Evolutionary conservation across 306 rosid species (phyloP).

Genomic region (Quercus berberidifolia): DNA sequence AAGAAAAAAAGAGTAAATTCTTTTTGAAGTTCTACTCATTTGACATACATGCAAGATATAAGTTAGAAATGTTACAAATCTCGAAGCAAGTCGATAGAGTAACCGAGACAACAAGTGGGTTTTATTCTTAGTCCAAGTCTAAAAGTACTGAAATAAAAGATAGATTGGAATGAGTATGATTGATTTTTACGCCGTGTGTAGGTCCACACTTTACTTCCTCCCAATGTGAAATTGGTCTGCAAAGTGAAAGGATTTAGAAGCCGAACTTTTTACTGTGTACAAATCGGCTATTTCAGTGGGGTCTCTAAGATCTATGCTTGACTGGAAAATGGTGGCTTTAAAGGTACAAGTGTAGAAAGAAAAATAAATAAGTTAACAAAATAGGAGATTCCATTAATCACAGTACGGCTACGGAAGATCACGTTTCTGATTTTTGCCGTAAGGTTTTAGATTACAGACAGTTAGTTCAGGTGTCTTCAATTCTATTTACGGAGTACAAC

Average conservation of each 20-base stretch:
- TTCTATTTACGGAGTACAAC: neutral
- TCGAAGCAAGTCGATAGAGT: no score
- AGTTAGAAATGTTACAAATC: no score
- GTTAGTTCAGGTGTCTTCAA: neutral
- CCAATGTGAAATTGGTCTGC: neutral
- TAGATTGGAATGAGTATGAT: neutral
- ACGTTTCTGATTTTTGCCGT: conserved; percentile 23
- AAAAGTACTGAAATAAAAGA: no score
- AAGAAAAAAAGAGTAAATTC: no score
- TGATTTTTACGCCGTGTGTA: neutral
- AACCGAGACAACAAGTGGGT: no score
- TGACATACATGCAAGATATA: no score
- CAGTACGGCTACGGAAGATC: conserved; percentile 1
- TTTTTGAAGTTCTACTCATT: no score
- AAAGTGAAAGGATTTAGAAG: neutral
- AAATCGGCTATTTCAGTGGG: neutral
- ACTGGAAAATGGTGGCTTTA: neutral
- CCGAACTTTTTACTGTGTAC: neutral
- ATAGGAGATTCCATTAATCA: conserved; percentile 3
- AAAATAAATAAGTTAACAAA: no score
- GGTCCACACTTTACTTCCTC: neutral
- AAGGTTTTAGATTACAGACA: conserved; percentile 7
- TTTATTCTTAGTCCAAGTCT: no score
- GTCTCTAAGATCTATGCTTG: neutral
- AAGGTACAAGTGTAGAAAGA: no score